These are phyloP conservation scores for Bocquillonia castaneifolia DNA, from an alignment of 441 rosid species.

Conservation along the genomic window DNA sequence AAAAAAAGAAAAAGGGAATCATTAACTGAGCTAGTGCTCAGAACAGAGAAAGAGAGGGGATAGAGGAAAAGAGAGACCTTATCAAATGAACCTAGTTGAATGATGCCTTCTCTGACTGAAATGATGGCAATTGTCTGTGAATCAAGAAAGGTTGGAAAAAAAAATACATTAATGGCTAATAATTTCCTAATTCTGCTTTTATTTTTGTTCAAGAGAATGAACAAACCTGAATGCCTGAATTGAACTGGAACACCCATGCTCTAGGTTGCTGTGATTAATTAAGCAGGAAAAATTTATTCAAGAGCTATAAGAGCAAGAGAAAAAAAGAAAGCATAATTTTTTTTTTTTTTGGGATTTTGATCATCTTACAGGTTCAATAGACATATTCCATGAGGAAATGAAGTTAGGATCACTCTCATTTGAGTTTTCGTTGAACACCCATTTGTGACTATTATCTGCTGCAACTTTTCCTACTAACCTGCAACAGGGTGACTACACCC, in stretches of 20 bases:
- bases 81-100: constrained; percentile 65
- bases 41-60: background rate
- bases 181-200: background rate
- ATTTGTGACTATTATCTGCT: constrained; percentile 66
- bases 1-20: background rate
- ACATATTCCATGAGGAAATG: constrained; percentile 47
- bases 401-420: constrained; percentile 42
- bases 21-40: background rate
- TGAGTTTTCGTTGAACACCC: constrained; percentile 47
- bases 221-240: constrained; percentile 65
- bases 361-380: constrained; percentile 57
- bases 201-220: background rate
- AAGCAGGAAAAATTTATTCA: constrained; percentile 11
- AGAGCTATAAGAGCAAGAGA: too few relatives aligned
- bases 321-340: too few relatives aligned
- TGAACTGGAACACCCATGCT: constrained; percentile 67
- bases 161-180: background rate
- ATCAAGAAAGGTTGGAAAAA: constrained; percentile 19
- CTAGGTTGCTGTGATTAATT: constrained; percentile 65
- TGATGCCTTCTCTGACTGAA: constrained; percentile 66
- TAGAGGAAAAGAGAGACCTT: constrained; percentile 34
- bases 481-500: constrained; percentile 18
- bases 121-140: constrained; percentile 63
- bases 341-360: too few relatives aligned
- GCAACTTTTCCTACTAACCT: constrained; percentile 72